Conservation (phyloP, 116 monocot species). For the Thalassia testudinum region DNA sequence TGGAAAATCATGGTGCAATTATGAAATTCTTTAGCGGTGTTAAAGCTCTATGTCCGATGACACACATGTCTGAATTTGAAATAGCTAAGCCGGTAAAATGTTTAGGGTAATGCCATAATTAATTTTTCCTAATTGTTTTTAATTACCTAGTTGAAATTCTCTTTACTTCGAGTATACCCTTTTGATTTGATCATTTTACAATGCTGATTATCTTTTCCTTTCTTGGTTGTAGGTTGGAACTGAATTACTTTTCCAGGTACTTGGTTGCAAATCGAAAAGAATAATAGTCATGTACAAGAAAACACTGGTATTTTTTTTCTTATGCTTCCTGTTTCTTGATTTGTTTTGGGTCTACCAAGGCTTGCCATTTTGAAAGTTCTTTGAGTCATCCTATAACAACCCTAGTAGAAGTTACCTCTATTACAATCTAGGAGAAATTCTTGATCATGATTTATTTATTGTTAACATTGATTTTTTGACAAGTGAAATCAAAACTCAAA, state of each 20-base stretch:
- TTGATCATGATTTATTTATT: too few relatives aligned
- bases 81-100: too few relatives aligned
- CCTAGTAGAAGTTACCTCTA: too few relatives aligned
- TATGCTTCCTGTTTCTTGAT: conserved; percentile 1
- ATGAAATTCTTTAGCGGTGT: conserved; percentile 82
- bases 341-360: too few relatives aligned
- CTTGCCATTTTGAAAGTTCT: too few relatives aligned
- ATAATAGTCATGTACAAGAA: conserved; percentile 90
- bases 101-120: too few relatives aligned
- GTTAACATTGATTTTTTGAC: neutral
- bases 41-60: conserved; percentile 87
- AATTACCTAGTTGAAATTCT: neutral
- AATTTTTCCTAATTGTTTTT: too few relatives aligned
- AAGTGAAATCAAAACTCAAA: conserved; percentile 88
- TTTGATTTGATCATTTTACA: neutral
- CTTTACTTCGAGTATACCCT: neutral
- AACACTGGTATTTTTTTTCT: conserved; percentile 38
- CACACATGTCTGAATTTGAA: conserved; percentile 96
- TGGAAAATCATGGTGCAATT: too few relatives aligned
- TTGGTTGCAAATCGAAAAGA: conserved; percentile 96
- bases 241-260: conserved; percentile 70
- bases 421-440: too few relatives aligned
- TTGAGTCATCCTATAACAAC: too few relatives aligned
- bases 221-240: conserved; percentile 57
- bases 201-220: neutral